phyloP scores from a whole-genome alignment of 225 moss, liverwort and hornwort species.

The Physcomitrium patens region DNA sequence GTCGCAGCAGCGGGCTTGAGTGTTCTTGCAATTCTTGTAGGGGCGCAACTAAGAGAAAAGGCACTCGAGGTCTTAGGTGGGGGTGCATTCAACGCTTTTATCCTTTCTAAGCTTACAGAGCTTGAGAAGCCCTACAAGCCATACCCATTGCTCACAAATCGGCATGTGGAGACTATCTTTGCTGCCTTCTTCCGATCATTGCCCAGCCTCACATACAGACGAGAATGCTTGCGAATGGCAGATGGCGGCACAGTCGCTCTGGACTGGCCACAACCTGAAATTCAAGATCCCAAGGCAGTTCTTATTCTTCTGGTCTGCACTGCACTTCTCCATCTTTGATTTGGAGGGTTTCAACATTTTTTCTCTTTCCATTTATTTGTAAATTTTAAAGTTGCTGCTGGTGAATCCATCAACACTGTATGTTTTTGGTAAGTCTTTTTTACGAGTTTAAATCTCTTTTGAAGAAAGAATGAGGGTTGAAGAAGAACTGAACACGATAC shows the following conservation, averaged over 20 bases:
- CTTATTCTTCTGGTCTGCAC: slow-evolving; percentile 78
- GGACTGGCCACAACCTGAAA: slow-evolving; percentile 77
- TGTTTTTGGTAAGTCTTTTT: neutral
- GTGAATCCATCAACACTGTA: neutral
- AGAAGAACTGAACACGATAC: slow-evolving; percentile 2
- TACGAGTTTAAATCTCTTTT: neutral
- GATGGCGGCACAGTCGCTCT: slow-evolving; percentile 92
- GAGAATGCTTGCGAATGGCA: slow-evolving; percentile 76
- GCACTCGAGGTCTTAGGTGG: slow-evolving; percentile 58
- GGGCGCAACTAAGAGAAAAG: slow-evolving; percentile 21
- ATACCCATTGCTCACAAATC: slow-evolving; percentile 59
- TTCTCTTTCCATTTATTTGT: too few species aligned
- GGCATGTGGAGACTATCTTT: slow-evolving; percentile 94
- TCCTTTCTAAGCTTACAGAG: slow-evolving; percentile 49
- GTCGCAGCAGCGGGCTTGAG: slow-evolving; percentile 40
- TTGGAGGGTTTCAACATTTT: too few species aligned
- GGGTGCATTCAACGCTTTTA: slow-evolving; percentile 41
- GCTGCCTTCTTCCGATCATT: slow-evolving; percentile 75
- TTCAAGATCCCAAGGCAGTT: slow-evolving; percentile 49
- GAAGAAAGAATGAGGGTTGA: too few species aligned
- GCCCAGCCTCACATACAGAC: slow-evolving; percentile 65
- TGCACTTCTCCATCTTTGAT: neutral
- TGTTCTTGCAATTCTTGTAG: slow-evolving; percentile 24
- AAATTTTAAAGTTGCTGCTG: too few species aligned
- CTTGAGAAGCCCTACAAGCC: slow-evolving; percentile 71